A percentile compares a stretch with the other conserved stretches of the same genome.
These are phyloP conservation scores for Aspergillus clavatus DNA, from an alignment of 2,329 filamentous ascomycete genomes.

Conservation along the genomic window DNA sequence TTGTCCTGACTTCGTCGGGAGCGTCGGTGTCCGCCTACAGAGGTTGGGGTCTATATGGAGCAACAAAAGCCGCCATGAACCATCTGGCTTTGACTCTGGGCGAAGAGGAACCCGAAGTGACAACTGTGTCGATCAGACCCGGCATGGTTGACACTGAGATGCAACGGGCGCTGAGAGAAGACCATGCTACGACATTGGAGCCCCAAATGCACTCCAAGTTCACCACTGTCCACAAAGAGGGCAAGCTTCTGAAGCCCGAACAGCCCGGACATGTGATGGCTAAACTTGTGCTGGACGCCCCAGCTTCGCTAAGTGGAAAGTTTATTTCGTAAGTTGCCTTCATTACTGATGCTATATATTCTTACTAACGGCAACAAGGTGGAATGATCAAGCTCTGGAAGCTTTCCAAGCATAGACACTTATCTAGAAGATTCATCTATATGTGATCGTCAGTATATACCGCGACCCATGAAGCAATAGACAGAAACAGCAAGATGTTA, in stretches of 20 bases:
- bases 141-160: conserved; percentile 35
- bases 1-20: conserved; percentile 36
- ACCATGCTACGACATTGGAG: conserved; percentile 60
- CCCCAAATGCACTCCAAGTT: conserved; percentile 60
- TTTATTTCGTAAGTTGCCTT: conserved; percentile 50
- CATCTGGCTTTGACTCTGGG: conserved; percentile 27
- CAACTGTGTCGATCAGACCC: conserved; percentile 27
- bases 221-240: conserved; percentile 61
- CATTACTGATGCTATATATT: conserved; percentile 1
- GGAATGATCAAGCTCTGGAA: conserved; percentile 42
- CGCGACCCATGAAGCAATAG: conserved; percentile 19
- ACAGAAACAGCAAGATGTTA: conserved; percentile 14
- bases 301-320: conserved; percentile 66
- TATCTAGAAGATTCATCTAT: conserved; percentile 11
- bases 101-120: conserved; percentile 25
- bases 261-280: conserved; percentile 85
- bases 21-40: conserved; percentile 29
- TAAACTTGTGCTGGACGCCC: conserved; percentile 62
- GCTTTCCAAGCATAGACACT: conserved; percentile 38
- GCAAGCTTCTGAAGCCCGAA: conserved; percentile 71
- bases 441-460: conserved; percentile 27
- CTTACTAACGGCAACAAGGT: conserved; percentile 34
- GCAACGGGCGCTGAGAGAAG: conserved; percentile 63
- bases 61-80: conserved; percentile 36
- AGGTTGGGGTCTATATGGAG: conserved; percentile 35